phyloP scores from a whole-genome alignment of 495 filamentous ascomycete genomes.

The Rusavskia elegans region DNA sequence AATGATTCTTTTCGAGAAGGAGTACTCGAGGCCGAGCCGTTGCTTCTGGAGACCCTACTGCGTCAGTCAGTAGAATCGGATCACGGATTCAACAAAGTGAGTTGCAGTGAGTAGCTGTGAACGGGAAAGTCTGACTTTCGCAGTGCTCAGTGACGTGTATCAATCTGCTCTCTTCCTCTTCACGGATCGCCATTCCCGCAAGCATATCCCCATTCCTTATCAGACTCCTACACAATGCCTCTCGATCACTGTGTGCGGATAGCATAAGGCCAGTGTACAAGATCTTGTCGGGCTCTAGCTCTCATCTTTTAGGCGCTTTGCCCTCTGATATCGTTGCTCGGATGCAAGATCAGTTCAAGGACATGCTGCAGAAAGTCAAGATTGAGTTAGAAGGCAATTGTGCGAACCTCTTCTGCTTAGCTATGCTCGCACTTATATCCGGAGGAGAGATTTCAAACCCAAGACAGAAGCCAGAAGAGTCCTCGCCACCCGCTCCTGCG shows the following conservation, averaged over 20 bases:
- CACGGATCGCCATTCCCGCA: slow-evolving; percentile 22
- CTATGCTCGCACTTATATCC: slow-evolving; percentile 29
- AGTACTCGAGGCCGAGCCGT: slow-evolving; percentile 24
- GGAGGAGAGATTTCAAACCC: slow-evolving; percentile 4
- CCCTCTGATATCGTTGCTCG: slow-evolving; percentile 24
- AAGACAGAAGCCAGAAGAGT: background rate
- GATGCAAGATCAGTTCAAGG: slow-evolving; percentile 29
- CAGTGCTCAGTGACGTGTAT: slow-evolving; percentile 26
- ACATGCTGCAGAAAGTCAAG: slow-evolving; percentile 28
- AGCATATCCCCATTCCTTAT: slow-evolving; percentile 26
- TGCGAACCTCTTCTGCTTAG: slow-evolving; percentile 32
- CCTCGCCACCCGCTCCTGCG: background rate
- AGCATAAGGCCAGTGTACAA: slow-evolving; percentile 28
- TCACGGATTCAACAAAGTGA: slow-evolving; percentile 19
- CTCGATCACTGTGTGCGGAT: slow-evolving; percentile 20
- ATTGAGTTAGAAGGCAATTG: slow-evolving; percentile 25
- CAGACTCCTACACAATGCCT: slow-evolving; percentile 20
- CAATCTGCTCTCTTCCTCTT: slow-evolving; percentile 25
- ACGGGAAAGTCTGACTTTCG: background rate
- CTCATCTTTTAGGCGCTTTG: slow-evolving; percentile 19
- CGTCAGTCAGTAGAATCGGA: slow-evolving; percentile 17
- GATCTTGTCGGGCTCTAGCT: slow-evolving; percentile 21
- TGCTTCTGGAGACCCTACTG: slow-evolving; percentile 26
- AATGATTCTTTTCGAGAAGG: slow-evolving; percentile 22
- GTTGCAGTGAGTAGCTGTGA: background rate